Percentiles rank a stretch among this genome's conserved stretches.
Conservation (phyloP, 805 yeast species). For the Zygotorulaspora chibaensis region DNA sequence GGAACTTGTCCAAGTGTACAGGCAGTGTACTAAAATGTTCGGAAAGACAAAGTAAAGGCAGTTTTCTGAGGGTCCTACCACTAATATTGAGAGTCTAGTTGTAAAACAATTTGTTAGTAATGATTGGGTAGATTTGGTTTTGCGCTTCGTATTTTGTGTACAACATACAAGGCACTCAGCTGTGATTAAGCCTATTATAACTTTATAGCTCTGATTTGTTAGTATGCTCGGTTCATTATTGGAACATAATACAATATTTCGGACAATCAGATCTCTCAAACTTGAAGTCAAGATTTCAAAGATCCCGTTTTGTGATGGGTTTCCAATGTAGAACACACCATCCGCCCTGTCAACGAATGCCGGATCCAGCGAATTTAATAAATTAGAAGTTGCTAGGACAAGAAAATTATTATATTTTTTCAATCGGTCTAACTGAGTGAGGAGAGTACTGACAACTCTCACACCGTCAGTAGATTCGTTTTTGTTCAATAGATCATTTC, state of each 20-base stretch:
- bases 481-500: constrained; percentile 34
- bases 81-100: constrained; percentile 22
- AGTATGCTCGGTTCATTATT: constrained; percentile 1
- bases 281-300: constrained; percentile 31
- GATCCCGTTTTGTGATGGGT: constrained; percentile 34
- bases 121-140: not conserved
- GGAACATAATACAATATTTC: constrained; percentile 12
- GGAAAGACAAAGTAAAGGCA: constrained; percentile 30
- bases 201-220: constrained; percentile 9
- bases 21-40: constrained; percentile 28
- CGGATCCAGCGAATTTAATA: constrained; percentile 37
- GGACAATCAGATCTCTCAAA: constrained; percentile 25
- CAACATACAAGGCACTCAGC: constrained; percentile 28
- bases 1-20: constrained; percentile 21
- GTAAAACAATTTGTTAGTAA: constrained; percentile 11
- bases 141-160: too few species aligned
- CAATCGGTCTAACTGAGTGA: constrained; percentile 41
- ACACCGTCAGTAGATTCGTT: constrained; percentile 43
- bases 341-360: constrained; percentile 46
- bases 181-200: constrained; percentile 17
- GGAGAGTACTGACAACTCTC: constrained; percentile 42
- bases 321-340: constrained; percentile 34
- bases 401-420: constrained; percentile 35
- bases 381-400: constrained; percentile 42
- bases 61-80: constrained; percentile 31